phyloP scores from a whole-genome alignment of 108 stramenopile species.

The Schizochytrium sp. region DNA sequence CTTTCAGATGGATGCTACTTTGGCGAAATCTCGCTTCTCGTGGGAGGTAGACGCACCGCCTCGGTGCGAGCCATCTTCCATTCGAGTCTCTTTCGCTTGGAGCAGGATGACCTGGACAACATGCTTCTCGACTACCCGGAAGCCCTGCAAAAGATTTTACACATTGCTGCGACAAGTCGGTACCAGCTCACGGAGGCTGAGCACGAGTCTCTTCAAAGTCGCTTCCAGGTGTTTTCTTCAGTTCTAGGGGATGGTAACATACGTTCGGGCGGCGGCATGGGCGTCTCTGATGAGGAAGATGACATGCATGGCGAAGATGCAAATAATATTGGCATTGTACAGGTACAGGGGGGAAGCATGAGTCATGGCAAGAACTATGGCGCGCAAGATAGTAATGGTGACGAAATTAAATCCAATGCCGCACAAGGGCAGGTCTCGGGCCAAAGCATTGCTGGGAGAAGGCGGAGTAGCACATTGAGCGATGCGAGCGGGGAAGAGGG shows the following conservation, averaged over 20 bases:
- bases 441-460: too few species aligned
- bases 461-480: too few species aligned
- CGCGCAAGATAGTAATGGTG: too few species aligned
- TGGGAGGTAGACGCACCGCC: background rate
- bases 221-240: background rate
- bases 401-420: too few species aligned
- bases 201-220: background rate
- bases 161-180: background rate
- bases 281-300: background rate
- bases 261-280: background rate
- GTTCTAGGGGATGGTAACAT: background rate
- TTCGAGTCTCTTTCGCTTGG: background rate
- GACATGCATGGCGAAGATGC: too few species aligned
- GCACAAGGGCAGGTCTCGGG: too few species aligned
- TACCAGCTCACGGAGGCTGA: constrained; percentile 6
- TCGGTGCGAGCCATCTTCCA: background rate
- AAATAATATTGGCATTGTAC: too few species aligned
- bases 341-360: too few species aligned
- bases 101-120: background rate
- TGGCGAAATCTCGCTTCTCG: constrained; percentile 3
- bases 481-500: too few species aligned
- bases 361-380: too few species aligned
- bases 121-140: background rate
- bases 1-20: background rate
- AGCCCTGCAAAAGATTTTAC: background rate